Evolutionary conservation across 108 stramenopile species (phyloP).

Genomic region (Licmophora abbreviata): DNA sequence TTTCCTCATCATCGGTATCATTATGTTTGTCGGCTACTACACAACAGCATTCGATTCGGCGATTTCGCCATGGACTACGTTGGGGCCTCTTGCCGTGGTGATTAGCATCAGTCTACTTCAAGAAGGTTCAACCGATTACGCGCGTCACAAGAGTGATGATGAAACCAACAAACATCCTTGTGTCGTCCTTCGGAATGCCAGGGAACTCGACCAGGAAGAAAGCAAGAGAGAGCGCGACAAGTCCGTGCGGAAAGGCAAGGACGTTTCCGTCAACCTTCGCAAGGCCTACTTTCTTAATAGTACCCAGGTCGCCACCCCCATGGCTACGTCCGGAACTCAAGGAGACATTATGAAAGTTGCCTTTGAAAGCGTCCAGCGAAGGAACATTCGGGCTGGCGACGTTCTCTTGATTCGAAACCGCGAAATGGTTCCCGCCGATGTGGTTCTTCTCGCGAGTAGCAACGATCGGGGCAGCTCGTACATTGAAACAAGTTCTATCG

Average conservation of each 20-base stretch:
- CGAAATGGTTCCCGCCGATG: slow-evolving; percentile 91
- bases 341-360: slow-evolving; percentile 27
- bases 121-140: slow-evolving; percentile 86
- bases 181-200: slow-evolving; percentile 42
- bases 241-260: slow-evolving; percentile 28
- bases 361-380: slow-evolving; percentile 58
- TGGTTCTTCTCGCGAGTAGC: slow-evolving; percentile 81
- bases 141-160: slow-evolving; percentile 79
- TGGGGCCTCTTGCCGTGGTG: slow-evolving; percentile 86
- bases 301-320: neutral
- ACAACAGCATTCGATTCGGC: slow-evolving; percentile 76
- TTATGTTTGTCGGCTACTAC: slow-evolving; percentile 92
- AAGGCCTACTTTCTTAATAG: neutral
- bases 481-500: slow-evolving; percentile 94
- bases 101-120: slow-evolving; percentile 80
- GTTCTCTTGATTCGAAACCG: slow-evolving; percentile 86
- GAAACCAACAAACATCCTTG: slow-evolving; percentile 70
- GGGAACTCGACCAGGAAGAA: slow-evolving; percentile 42
- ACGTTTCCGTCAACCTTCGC: slow-evolving; percentile 40
- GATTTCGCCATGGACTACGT: slow-evolving; percentile 88
- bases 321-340: neutral
- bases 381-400: slow-evolving; percentile 83
- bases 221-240: slow-evolving; percentile 25
- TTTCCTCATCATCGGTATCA: slow-evolving; percentile 85
- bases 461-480: slow-evolving; percentile 79